Evolutionary conservation across 805 yeast species (phyloP), one percentile per base, ranked within the genome.

Genomic region (Isabelozyma pseudorhagii): DNA sequence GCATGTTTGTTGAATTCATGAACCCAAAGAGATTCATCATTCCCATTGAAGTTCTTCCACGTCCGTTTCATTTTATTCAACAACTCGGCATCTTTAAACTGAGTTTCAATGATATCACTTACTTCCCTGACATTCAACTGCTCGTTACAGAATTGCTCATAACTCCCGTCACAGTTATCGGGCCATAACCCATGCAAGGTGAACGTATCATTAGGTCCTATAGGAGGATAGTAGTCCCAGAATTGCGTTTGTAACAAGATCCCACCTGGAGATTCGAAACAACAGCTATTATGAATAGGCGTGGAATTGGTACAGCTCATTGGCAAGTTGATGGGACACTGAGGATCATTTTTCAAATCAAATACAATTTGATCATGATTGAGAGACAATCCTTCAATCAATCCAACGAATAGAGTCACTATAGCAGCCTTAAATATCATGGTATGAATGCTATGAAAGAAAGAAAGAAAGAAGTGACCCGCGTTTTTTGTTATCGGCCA

Each of bases 251-350:
- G 72, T 54, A 73, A 61, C 50, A 74, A 57, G 17, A 72, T 61
- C 1, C 78, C 78, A 8, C 69, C 67, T 11, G 74, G 73, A 36
- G 61, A 55, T 48, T 74, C 78, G 53, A 72, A 74, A 48, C 78
- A 74, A 50, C 78, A 74, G 5, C 64, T 62, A 63, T 89, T 84
- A 0, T 64, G 69, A 2, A 81, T 72, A 2, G 71, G 75, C 0
- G 87, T 78, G 5, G 72, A 61, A 56, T 84, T 84, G 15, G 78
- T 60, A 59, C 94, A 87, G 7, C 88, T 77, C 36, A 79, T 62
- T 1, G 93, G 92, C 1, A 74, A 51, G 54, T 82, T 78, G 2
- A 69, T 55, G 0, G 91, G 89, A 59, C 91, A 85, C 25, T 49
- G 36, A 5, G 39, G 29, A 34, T 6, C 42, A 36, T 40, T 14